Base-by-base conservation (phyloP, 1,284 basidiomycete genomes). In the Trametes versicolor region DNA sequence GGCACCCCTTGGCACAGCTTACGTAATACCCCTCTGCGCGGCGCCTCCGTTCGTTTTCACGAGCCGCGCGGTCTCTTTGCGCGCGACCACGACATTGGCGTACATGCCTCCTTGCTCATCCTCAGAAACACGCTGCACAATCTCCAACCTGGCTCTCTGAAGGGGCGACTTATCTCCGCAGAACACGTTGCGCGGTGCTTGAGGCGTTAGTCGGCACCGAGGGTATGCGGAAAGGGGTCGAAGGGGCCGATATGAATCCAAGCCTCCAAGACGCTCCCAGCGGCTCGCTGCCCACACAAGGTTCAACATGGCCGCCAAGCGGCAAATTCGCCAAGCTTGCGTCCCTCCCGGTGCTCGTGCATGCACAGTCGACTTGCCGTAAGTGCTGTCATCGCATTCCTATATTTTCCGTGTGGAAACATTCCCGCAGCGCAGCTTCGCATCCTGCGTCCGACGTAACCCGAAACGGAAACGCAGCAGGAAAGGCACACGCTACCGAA, bases 1-100 rank as follows among this genome's bases (percentile, higher is more conserved):
- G 68, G 65, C 65, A 52, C 32, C 27, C 47, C 68, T 70, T 70
- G 68, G 68, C 68, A 59, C 25, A 4, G 47, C 29, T 71, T 69
- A 70, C 60, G 64, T 66, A 60, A 62, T 7, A 3, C 45, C 43
- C 45, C n/a, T 25, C 60, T n/a, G n/a, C 50, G 29, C 32, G 6
- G 45, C 60, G 34, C 34, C 13, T 27, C 15, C 15, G 15, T 8
- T 10, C 50, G 36, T 36, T 49, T 55, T 48, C 60, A 48, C 60
- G 37, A 57, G 54, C 54, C 41, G n/a, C 32, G 12, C 54, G 47
- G 25, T 2, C 48, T 27, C 41, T 36, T 4, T 9, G 29, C 8
- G 29, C n/a, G 4, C 27, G 7, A 19, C 15, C 29, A 27, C 5
- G n/a, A 13, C 41, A 10, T 39, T 36, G 21, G 34, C 52, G 2